Evolutionary conservation across 768 basidiomycete species (phyloP), one percentile per base, ranked within the genome.

Genomic region (Fomitopsis serialis): DNA sequence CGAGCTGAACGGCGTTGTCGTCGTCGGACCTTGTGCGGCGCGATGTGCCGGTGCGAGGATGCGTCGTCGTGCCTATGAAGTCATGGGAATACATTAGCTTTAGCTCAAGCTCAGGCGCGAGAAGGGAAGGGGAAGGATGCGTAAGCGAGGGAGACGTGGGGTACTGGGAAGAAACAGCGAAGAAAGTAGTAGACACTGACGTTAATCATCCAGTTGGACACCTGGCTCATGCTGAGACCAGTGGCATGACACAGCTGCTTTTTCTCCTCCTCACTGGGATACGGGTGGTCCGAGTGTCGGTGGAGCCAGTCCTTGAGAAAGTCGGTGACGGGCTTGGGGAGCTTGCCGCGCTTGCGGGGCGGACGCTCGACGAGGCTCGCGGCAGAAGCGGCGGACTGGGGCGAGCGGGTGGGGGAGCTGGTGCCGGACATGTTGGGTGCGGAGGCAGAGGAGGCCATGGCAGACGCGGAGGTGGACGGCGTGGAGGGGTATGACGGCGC

Each of bases 201-300:
- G 61, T 92, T 92, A 64, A 92, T 92, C 90, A 92, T 92, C 90
- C 90, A 92, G 67, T 92, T 92, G 49, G 88, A 90, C 0, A 92
- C 89, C 69, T 93, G 90, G 70, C 78, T 82, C 89, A 92, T 92
- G 72, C 84, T 89, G 58, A 93, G 72, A 23, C 89, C 89, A 1
- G 90, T 93, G 37, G 87, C 87, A 61, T 87, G 81, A 69, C 90
- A 92, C 59, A 93, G 72, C 66, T 89, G 87, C 64, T 92, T 92
- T 72, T 93, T 93, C 76, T 92, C 90, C 57, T 92, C 89, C 67
- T 93, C 90, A 60, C 82, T 85, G 29, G 90, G 90, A 67, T 93
- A 93, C 23, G 90, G 90, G 61, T 92, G 91, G 66, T 92, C 90
- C 2, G 87, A 87, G 65, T 93, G 90, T 58, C 87, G 81, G 64